These are phyloP conservation scores for Martiniozyma abietophila DNA, from an alignment of 805 yeast species.

Conservation along the genomic window DNA sequence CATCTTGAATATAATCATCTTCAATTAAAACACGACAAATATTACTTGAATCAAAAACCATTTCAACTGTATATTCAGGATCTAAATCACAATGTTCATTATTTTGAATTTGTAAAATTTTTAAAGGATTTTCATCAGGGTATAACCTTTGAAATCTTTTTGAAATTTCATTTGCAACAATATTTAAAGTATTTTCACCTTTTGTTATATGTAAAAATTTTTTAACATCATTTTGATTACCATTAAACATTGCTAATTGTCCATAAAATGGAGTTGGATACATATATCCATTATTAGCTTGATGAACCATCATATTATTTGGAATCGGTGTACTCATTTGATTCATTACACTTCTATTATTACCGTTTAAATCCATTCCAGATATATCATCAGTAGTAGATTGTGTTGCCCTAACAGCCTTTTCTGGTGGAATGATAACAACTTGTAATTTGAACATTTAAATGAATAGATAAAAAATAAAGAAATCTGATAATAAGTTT, in stretches of 20 bases:
- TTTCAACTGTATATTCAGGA: constrained; percentile 60
- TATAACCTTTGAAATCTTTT: constrained; percentile 52
- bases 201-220: constrained; percentile 61
- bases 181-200: constrained; percentile 35
- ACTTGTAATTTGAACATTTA: constrained; percentile 14
- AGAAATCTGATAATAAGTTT: no score
- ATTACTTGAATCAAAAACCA: constrained; percentile 48
- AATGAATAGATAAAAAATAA: neutral
- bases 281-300: constrained; percentile 5
- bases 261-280: constrained; percentile 13
- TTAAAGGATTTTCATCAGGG: constrained; percentile 48
- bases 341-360: constrained; percentile 10
- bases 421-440: constrained; percentile 11
- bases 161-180: constrained; percentile 45
- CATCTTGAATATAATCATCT: constrained; percentile 25
- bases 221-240: constrained; percentile 11
- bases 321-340: constrained; percentile 22
- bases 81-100: constrained; percentile 63
- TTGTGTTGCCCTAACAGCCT: neutral
- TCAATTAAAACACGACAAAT: constrained; percentile 37
- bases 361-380: constrained; percentile 1
- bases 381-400: neutral
- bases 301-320: constrained; percentile 5
- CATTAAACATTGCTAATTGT: neutral
- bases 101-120: constrained; percentile 59